Evolutionary conservation across 306 rosid species (phyloP).

Genomic region (Acmispon strigosus): DNA sequence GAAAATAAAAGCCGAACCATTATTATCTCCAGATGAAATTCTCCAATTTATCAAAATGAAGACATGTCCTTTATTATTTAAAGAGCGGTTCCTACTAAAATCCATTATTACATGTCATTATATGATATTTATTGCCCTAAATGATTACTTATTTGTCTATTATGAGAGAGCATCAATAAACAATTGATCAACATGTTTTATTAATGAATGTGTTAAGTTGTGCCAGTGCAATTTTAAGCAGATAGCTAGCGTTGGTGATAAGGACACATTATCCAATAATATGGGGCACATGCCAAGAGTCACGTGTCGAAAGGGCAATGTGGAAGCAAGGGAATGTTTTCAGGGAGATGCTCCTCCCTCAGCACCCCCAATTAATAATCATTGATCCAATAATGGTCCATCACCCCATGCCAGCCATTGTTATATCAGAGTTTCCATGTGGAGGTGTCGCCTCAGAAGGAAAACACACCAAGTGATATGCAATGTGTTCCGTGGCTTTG

Average conservation of each 20-base stretch:
- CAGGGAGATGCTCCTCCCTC: constrained; percentile 21
- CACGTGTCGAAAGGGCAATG: constrained; percentile 5
- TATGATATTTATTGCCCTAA: too few relatives aligned
- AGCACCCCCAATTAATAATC: neutral
- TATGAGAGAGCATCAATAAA: too few relatives aligned
- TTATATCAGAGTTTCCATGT: constrained; percentile 42
- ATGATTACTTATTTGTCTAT: too few relatives aligned
- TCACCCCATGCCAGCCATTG: constrained; percentile 5
- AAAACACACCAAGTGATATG: constrained; percentile 25
- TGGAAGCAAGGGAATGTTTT: constrained; percentile 34
- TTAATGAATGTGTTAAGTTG: too few relatives aligned
- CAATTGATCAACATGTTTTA: too few relatives aligned
- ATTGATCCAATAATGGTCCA: constrained; percentile 10
- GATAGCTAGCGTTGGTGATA: neutral
- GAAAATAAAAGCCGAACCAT: too few relatives aligned
- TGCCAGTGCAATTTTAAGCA: neutral
- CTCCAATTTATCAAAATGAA: too few relatives aligned
- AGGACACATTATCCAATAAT: constrained; percentile 8
- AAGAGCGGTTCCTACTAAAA: too few relatives aligned
- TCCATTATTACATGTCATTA: too few relatives aligned
- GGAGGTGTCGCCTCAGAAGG: constrained; percentile 40
- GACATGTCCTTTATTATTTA: too few relatives aligned
- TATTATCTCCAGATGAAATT: too few relatives aligned
- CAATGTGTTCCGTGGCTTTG: constrained; percentile 38
- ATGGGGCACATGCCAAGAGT: constrained; percentile 16